Evolutionary conservation across 1,284 basidiomycete genomes (phyloP).

Genomic region (Apiotrichum brassicae): DNA sequence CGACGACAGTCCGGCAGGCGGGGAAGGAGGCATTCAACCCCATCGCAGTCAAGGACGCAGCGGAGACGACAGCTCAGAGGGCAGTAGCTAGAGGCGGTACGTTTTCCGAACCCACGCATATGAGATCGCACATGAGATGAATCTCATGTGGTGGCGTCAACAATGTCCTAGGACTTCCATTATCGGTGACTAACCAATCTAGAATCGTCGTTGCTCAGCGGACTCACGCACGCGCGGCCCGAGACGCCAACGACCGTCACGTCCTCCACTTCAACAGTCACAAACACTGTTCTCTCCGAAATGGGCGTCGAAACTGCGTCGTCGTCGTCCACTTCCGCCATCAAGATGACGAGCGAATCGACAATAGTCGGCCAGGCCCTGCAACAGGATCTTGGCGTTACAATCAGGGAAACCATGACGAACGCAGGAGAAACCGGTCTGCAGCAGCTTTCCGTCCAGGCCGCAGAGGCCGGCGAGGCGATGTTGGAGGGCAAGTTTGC

Average conservation of each 20-base stretch:
- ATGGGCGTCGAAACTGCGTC: constrained; percentile 4
- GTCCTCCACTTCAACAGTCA: constrained; percentile 7
- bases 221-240: constrained; percentile 1
- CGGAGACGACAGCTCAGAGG: constrained; percentile 28
- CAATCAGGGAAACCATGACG: constrained; percentile 30
- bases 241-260: neutral
- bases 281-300: constrained; percentile 4
- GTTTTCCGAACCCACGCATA: too few relatives aligned
- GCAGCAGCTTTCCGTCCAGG: constrained; percentile 31
- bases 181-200: neutral
- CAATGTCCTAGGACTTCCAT: too few relatives aligned
- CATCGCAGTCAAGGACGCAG: constrained; percentile 30
- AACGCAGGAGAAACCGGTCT: constrained; percentile 40
- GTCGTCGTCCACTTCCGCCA: constrained; percentile 21
- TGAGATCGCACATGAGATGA: too few relatives aligned
- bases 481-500: constrained; percentile 13
- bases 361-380: constrained; percentile 25
- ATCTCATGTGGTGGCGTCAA: too few relatives aligned
- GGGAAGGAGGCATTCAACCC: constrained; percentile 30
- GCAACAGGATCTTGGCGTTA: constrained; percentile 30
- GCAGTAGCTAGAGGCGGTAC: constrained; percentile 14
- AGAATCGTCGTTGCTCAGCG: constrained; percentile 3
- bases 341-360: constrained; percentile 7
- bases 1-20: constrained; percentile 18
- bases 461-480: constrained; percentile 23